phyloP scores from a whole-genome alignment of 139 green algal species.

The Diplosphaera chodatii region DNA sequence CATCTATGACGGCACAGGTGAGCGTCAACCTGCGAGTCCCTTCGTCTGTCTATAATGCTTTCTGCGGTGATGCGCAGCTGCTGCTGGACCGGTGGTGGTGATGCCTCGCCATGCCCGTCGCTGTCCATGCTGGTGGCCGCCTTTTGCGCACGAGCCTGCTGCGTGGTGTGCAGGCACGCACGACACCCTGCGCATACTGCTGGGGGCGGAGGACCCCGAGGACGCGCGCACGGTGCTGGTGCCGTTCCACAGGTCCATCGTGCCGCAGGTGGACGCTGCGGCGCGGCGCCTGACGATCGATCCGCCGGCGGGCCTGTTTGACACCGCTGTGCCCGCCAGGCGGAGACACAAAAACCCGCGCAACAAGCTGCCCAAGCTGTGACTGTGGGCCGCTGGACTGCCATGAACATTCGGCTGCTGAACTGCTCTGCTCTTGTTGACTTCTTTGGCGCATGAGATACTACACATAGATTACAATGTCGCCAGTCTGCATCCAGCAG shows the following conservation, averaged over 20 bases:
- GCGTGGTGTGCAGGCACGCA: slow-evolving; percentile 22
- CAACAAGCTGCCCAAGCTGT: too few species aligned
- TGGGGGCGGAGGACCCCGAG: not conserved
- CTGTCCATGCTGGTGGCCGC: not conserved
- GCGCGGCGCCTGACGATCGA: slow-evolving; percentile 17
- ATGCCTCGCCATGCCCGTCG: not conserved
- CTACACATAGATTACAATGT: too few species aligned
- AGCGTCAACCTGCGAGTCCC: not conserved
- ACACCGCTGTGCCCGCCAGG: slow-evolving; percentile 10
- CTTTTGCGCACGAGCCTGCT: not conserved
- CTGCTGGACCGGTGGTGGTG: not conserved
- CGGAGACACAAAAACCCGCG: too few species aligned
- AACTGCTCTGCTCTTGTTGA: too few species aligned
- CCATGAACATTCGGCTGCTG: too few species aligned
- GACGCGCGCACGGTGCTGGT: slow-evolving; percentile 16
- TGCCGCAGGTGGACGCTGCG: slow-evolving; percentile 28
- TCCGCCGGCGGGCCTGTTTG: slow-evolving; percentile 31
- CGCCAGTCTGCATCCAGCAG: too few species aligned
- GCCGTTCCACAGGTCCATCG: slow-evolving; percentile 34
- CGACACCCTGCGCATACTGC: slow-evolving; percentile 33
- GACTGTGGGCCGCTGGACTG: too few species aligned
- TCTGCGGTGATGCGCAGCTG: too few species aligned
- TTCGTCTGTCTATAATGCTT: not conserved
- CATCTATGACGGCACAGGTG: slow-evolving; percentile 37
- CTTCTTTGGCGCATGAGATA: too few species aligned